A percentile compares a stretch with the other conserved stretches of the same genome.
Evolutionary conservation across 192 early-diverging fungal genomes (phyloP).

Genomic region (Mortierella claussenii): DNA sequence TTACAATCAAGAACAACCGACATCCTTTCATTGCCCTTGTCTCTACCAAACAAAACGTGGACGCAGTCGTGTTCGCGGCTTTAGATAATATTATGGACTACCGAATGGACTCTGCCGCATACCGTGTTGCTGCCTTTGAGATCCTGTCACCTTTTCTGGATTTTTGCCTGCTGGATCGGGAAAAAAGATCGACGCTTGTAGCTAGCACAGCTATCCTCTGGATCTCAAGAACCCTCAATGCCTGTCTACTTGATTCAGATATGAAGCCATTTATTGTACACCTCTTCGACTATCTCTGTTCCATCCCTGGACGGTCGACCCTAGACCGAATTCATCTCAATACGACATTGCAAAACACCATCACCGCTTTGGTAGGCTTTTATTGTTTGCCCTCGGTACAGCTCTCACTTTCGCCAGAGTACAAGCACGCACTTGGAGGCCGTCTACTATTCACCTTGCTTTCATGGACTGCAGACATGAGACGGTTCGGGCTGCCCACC

Average conservation of each 20-base stretch:
- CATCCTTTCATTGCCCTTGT: slow-evolving; percentile 43
- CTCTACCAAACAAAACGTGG: slow-evolving; percentile 13
- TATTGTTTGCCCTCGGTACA: slow-evolving; percentile 37
- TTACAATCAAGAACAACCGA: slow-evolving; percentile 39
- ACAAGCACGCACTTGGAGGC: slow-evolving; percentile 25
- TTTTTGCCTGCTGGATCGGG: slow-evolving; percentile 39
- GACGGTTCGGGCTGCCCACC: slow-evolving; percentile 26
- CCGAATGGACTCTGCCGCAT: slow-evolving; percentile 21
- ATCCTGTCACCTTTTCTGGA: slow-evolving; percentile 40
- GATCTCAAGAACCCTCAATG: slow-evolving; percentile 35
- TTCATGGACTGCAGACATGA: slow-evolving; percentile 42
- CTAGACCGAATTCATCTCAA: slow-evolving; percentile 25
- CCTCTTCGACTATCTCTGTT: slow-evolving; percentile 40
- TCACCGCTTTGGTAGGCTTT: slow-evolving; percentile 29
- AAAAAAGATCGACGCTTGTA: slow-evolving; percentile 12
- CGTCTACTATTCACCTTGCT: slow-evolving; percentile 18
- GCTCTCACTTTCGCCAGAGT: slow-evolving; percentile 11
- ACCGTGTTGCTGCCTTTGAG: slow-evolving; percentile 22
- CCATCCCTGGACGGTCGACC: slow-evolving; percentile 21
- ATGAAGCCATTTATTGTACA: slow-evolving; percentile 12
- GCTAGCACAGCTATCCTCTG: slow-evolving; percentile 27
- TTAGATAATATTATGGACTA: slow-evolving; percentile 36
- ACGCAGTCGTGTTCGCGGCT: slow-evolving; percentile 20
- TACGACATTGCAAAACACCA: slow-evolving; percentile 20
- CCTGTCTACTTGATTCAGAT: slow-evolving; percentile 17